These are phyloP conservation scores for Nematodospora anomalae DNA, from an alignment of 1,139 yeast genomes.

Conservation along the genomic window DNA sequence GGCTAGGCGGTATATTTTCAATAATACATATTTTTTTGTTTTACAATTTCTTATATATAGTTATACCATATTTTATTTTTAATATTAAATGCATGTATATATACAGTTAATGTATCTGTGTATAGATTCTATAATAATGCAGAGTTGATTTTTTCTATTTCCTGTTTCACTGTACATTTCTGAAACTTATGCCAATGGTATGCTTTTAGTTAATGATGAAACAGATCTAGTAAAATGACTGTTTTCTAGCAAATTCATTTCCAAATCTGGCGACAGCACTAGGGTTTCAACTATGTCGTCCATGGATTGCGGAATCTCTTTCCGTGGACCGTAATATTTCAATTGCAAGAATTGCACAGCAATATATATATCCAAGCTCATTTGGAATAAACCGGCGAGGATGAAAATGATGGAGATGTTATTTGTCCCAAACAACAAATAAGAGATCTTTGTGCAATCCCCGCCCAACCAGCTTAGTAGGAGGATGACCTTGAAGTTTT, in stretches of 20 bases:
- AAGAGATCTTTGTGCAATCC: conserved; percentile 74
- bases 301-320: conserved; percentile 6
- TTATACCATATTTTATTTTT: neutral
- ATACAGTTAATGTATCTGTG: neutral
- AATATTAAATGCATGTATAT: neutral
- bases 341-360: conserved; percentile 73
- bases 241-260: conserved; percentile 6
- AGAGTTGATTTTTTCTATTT: too few species aligned
- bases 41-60: neutral
- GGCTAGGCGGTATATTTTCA: neutral
- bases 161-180: too few species aligned
- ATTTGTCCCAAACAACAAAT: conserved; percentile 69
- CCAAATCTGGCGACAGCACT: conserved; percentile 7
- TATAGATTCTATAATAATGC: neutral
- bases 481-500: conserved; percentile 75
- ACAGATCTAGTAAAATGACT: neutral
- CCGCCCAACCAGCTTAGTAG: conserved; percentile 88
- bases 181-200: neutral
- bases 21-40: neutral
- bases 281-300: conserved; percentile 13
- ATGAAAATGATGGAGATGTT: conserved; percentile 69
- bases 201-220: conserved; percentile 2
- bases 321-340: conserved; percentile 16
- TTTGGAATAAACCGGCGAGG: conserved; percentile 79
- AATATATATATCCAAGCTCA: conserved; percentile 70